Base-by-base conservation (phyloP, 2,329 filamentous ascomycete species). In the Lachnellula cervina region DNA sequence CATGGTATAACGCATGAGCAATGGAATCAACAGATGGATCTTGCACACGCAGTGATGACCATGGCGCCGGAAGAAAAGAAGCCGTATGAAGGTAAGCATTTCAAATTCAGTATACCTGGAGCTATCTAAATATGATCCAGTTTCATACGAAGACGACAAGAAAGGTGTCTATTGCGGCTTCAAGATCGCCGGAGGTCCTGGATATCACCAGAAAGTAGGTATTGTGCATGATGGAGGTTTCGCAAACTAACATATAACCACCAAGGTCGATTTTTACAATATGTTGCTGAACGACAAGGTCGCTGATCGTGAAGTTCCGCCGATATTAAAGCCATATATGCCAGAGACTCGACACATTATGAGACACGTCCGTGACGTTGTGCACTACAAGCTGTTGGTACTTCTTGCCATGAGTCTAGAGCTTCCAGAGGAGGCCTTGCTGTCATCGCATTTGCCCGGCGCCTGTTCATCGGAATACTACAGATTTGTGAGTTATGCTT, bases 1-100 rank as follows among this genome's bases (percentile, higher is more conserved):
- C 83, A 80, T 57, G 81, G 80, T 46, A 73, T 85, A 35, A 64
- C 66, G 2, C 56, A 68, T 11, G 64, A 67, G 49, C 59, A 62
- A 2, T 69, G 63, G 43, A 46, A 62, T 45, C 56, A 56, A 23
- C 67, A 69, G 49, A 66, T 69, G 61, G 51, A 58, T 25, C 62
- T 69, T 32, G 61, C 66, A 16, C 67, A 69, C 48, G 64, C 63
- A 3, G 60, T 64, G 6, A 66, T 69, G 66, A 69, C 67, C 1
- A 28, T 69, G 37, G 42, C 57, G 3, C 62, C 64, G 0, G 61
- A 67, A 3, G 64, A 64, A 16, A 69, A 69, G 56, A 64, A 55
- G 1, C 64, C 66, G 13, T 69, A 67, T 43, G 66, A 69, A 66
- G 66, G 65, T 17, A 67, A 64, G 1, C 65, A 65, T 19, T 32